Evolutionary conservation across 2,329 filamentous ascomycete genomes (phyloP).

Genomic region (Coleophoma eucalyptorum): DNA sequence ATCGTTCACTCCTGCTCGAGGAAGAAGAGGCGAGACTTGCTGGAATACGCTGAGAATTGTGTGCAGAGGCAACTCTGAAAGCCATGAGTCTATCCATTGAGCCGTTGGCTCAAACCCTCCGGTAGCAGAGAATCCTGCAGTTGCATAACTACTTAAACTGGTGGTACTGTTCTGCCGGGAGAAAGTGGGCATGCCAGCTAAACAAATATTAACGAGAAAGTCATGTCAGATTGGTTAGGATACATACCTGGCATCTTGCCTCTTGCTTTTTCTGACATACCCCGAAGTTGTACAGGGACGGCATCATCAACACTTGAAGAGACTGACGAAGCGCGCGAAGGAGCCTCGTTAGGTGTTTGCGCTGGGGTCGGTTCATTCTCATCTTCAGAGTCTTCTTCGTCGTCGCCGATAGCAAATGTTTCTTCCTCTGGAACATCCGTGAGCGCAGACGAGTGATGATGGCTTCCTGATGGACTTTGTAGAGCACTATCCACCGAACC

Average conservation of each 20-base stretch:
- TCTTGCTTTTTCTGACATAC: conserved; percentile 95
- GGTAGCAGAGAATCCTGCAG: conserved; percentile 49
- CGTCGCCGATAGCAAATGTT: conserved; percentile 84
- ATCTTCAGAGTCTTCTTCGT: conserved; percentile 56
- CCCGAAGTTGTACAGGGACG: conserved; percentile 76
- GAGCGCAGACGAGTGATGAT: conserved; percentile 51
- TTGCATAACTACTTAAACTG: conserved; percentile 66
- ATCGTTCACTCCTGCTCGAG: conserved; percentile 42
- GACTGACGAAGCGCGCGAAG: conserved; percentile 65
- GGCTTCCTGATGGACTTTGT: conserved; percentile 55
- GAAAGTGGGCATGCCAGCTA: conserved; percentile 71
- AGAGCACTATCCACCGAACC: conserved; percentile 63
- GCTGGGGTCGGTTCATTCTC: conserved; percentile 52
- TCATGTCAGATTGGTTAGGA: background rate
- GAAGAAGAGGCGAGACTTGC: conserved; percentile 55
- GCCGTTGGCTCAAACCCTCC: conserved; percentile 74
- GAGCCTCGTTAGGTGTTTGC: conserved; percentile 58
- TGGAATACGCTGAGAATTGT: conserved; percentile 77
- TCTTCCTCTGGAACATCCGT: conserved; percentile 75
- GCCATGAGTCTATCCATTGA: conserved; percentile 89
- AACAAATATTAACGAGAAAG: conserved; percentile 3
- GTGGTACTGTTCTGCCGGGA: conserved; percentile 88
- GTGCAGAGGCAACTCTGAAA: conserved; percentile 86
- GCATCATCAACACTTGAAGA: conserved; percentile 69
- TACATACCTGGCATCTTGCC: conserved; percentile 75